Evolutionary conservation across 192 early-diverging fungal species (phyloP), one percentile per base, ranked within the genome.

Genomic region (Nowakowskiella sp.): DNA sequence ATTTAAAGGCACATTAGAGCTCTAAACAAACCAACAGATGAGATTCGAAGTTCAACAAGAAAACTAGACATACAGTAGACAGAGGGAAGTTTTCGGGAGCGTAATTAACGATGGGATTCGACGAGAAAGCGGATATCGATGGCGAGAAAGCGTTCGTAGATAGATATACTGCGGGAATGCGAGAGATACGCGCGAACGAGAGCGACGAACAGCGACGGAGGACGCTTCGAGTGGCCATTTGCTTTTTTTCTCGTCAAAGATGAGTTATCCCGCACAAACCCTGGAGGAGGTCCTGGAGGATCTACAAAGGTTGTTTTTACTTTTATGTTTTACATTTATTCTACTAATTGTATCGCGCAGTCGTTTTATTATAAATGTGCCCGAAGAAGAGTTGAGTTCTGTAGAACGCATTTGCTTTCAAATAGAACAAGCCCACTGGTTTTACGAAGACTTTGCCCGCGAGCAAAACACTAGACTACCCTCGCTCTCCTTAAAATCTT

Each of bases 331-430:
- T 32, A 25, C 27, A 36, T 27, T 32, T 39, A 44, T n/a, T 48
- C 30, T 28, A 21, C 23, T 3, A 25, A 46, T 10, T 30, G n/a
- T 39, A 22, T 8, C 6, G 48, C 4, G 24, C 52, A 81, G 79
- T 67, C 92, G 95, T n/a, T 98, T 98, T 73, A 94, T 98, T 54
- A 92, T 98, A 67, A 98, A 98, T 66, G 85, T 98, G 4, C 95
- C 95, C 6, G 84, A 92, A 30, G 93, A 91, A 66, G 95, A 98
- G 69, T 72, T 95, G 7, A 63, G 83, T 6, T 87, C 89, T n/a
- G 81, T 97, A n/a, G 91, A 91, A 55, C 76, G 95, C 7, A 91
- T 98, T 50, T 94, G 88, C 54, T 98, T 98, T 61, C 95, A 98
- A 70, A 94, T 98, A 28, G 95, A 98, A 64, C 91, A 91, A 67